A percentile compares a stretch with the other conserved stretches of the same genome.
Evolutionary conservation across 306 rosid genomes (phyloP).

Genomic region (Vigna angularis): DNA sequence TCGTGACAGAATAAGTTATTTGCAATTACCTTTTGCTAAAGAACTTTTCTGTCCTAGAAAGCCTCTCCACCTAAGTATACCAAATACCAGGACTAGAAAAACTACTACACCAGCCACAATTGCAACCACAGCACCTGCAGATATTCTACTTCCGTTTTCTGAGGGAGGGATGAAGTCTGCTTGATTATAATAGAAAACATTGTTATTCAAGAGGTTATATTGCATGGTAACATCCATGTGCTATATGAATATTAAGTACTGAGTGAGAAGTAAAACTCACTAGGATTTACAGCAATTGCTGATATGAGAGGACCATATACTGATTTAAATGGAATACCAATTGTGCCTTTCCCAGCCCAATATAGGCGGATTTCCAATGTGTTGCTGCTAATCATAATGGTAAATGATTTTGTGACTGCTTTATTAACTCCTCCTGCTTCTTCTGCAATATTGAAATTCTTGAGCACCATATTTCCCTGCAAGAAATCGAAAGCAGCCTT

Average conservation of each 20-base stretch:
- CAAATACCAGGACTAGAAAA: constrained; percentile 38
- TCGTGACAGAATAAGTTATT: background rate
- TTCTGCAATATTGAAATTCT: constrained; percentile 67
- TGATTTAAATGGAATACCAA: constrained; percentile 51
- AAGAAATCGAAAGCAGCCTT: background rate
- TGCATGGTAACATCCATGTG: no score
- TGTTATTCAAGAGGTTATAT: background rate
- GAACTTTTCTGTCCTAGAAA: constrained; percentile 43
- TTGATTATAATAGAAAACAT: background rate
- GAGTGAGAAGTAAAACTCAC: constrained; percentile 36
- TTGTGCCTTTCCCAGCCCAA: constrained; percentile 79
- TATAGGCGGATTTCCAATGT: constrained; percentile 63
- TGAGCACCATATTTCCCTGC: constrained; percentile 49
- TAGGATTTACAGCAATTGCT: constrained; percentile 60
- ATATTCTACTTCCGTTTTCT: constrained; percentile 40
- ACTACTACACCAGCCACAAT: constrained; percentile 49
- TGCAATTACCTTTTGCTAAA: constrained; percentile 44
- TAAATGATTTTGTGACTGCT: constrained; percentile 9
- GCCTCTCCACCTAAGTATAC: constrained; percentile 52
- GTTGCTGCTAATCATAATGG: constrained; percentile 38
- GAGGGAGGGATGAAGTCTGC: constrained; percentile 46
- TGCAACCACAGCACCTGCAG: constrained; percentile 50
- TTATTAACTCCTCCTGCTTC: constrained; percentile 53
- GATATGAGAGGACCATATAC: constrained; percentile 79
- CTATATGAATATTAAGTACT: no score